Evolutionary conservation across 371 early-diverging fungal species (phyloP).

Genomic region (Mortierella polycephala): DNA sequence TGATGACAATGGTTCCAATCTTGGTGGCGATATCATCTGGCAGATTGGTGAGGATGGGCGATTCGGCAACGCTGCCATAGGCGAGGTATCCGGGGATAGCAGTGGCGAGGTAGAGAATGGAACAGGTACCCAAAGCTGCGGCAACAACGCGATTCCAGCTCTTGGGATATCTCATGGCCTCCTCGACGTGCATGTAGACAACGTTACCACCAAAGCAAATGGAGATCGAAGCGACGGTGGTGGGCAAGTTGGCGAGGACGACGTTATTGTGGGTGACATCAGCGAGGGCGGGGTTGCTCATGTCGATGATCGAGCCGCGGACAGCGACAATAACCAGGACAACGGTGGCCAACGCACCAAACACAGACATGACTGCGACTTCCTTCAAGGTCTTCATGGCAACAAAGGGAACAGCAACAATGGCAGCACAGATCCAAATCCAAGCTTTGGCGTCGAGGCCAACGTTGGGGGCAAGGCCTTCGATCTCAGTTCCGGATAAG

Average conservation of each 20-base stretch:
- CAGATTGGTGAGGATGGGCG: slow-evolving; percentile 79
- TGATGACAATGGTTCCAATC: slow-evolving; percentile 77
- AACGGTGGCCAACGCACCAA: slow-evolving; percentile 65
- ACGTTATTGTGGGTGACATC: slow-evolving; percentile 57
- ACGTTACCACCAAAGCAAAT: slow-evolving; percentile 85
- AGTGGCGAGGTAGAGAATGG: slow-evolving; percentile 75
- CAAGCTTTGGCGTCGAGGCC: slow-evolving; percentile 54
- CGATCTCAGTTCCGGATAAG: slow-evolving; percentile 61
- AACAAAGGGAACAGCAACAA: slow-evolving; percentile 61
- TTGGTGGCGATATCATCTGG: slow-evolving; percentile 69
- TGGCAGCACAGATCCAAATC: slow-evolving; percentile 61
- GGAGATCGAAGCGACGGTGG: slow-evolving; percentile 70
- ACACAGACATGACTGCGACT: slow-evolving; percentile 66
- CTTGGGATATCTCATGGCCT: slow-evolving; percentile 65
- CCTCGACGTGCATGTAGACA: slow-evolving; percentile 65
- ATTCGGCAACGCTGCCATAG: slow-evolving; percentile 72
- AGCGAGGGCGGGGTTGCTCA: slow-evolving; percentile 34
- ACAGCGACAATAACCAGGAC: slow-evolving; percentile 57
- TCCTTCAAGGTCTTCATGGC: slow-evolving; percentile 68
- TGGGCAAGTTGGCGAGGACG: slow-evolving; percentile 64
- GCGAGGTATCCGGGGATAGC: slow-evolving; percentile 83
- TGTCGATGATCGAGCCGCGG: slow-evolving; percentile 51
- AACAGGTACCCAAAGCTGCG: slow-evolving; percentile 77
- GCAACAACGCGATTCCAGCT: slow-evolving; percentile 79
- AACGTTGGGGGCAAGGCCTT: slow-evolving; percentile 19